These are phyloP conservation scores for Nidularia sp. DNA, from an alignment of 768 basidiomycete species.

Conservation along the genomic window DNA sequence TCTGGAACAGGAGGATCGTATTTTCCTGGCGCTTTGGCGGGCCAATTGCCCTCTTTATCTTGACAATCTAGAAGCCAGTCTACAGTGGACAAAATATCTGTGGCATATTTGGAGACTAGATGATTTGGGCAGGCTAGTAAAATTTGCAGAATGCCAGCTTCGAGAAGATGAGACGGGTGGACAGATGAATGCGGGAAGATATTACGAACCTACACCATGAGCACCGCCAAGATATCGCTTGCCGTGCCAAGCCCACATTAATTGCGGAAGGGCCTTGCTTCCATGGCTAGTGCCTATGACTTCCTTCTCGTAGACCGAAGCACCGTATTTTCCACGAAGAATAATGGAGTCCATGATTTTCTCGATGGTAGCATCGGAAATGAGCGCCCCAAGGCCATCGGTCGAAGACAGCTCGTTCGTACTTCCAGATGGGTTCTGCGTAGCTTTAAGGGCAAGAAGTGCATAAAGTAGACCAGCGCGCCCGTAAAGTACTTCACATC, in stretches of 20 bases:
- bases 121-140: slow-evolving; percentile 37
- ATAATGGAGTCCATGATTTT: slow-evolving; percentile 43
- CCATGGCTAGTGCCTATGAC: slow-evolving; percentile 11
- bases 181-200: neutral
- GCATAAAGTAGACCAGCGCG: slow-evolving; percentile 55
- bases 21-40: slow-evolving; percentile 30
- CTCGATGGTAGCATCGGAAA: slow-evolving; percentile 27
- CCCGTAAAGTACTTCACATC: slow-evolving; percentile 56
- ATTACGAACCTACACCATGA: slow-evolving; percentile 51
- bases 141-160: slow-evolving; percentile 53
- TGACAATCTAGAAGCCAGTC: slow-evolving; percentile 45
- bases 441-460: slow-evolving; percentile 38
- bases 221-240: slow-evolving; percentile 54
- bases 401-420: neutral
- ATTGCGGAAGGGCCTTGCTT: slow-evolving; percentile 24
- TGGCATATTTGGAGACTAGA: slow-evolving; percentile 30
- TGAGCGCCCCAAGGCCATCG: neutral
- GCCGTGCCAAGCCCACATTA: slow-evolving; percentile 63
- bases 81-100: slow-evolving; percentile 36
- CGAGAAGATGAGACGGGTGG: neutral
- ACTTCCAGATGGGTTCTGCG: slow-evolving; percentile 3
- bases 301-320: slow-evolving; percentile 23
- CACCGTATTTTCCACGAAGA: slow-evolving; percentile 35
- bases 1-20: slow-evolving; percentile 3
- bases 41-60: slow-evolving; percentile 49